phyloP scores from a whole-genome alignment of 306 rosid genomes.

The Lupinus albus region DNA sequence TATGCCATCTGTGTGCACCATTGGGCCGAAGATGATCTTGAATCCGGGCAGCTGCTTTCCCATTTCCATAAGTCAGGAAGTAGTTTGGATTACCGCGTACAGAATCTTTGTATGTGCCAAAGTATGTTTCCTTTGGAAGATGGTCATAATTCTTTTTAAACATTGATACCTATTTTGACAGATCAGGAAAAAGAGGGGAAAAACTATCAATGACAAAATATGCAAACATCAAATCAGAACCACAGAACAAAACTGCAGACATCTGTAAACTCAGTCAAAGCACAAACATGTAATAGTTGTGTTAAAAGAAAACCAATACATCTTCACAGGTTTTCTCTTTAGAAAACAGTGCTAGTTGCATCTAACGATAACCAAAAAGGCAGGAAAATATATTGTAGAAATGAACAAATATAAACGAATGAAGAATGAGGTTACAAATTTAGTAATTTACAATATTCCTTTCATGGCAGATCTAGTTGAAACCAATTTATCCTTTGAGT shows the following conservation, averaged over 20 bases:
- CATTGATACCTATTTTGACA: constrained; percentile 72
- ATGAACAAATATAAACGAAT: constrained; percentile 10
- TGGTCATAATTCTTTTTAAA: constrained; percentile 95
- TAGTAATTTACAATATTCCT: constrained; percentile 19
- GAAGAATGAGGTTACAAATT: constrained; percentile 13
- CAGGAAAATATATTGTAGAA: background rate
- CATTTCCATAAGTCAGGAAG: constrained; percentile 96
- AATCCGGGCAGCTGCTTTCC: constrained; percentile 91
- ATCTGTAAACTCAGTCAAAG: background rate
- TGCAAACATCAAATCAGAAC: constrained; percentile 18
- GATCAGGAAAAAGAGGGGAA: constrained; percentile 19
- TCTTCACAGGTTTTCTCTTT: background rate
- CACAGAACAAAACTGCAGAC: background rate
- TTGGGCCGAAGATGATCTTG: constrained; percentile 96
- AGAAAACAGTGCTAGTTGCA: background rate
- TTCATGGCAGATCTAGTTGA: constrained; percentile 25
- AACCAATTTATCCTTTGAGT: constrained; percentile 7
- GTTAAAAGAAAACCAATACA: constrained; percentile 9
- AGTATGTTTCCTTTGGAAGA: constrained; percentile 91
- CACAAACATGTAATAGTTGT: background rate
- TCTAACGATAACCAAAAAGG: background rate
- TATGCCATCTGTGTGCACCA: constrained; percentile 99
- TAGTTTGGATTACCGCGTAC: constrained; percentile 94
- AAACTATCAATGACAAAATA: constrained; percentile 14
- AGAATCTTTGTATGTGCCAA: constrained; percentile 90